Evolutionary conservation across 2,329 filamentous ascomycete genomes (phyloP).

Genomic region (Talaromyces funiculosus): DNA sequence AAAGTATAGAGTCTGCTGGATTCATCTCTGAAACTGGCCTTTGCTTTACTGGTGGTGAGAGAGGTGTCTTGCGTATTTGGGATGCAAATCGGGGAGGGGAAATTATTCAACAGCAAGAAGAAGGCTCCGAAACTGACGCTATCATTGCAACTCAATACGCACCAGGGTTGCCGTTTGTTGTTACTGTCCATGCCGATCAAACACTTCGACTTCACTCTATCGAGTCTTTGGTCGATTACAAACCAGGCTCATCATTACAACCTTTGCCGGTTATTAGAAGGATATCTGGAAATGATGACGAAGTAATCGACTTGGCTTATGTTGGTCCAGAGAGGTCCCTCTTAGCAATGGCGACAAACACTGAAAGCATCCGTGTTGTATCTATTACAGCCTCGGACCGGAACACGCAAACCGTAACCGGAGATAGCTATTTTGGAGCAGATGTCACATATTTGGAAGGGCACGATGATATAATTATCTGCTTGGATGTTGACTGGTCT

Average conservation of each 20-base stretch:
- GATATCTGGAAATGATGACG: slow-evolving; percentile 94
- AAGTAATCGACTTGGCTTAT: slow-evolving; percentile 91
- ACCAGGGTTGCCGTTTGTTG: slow-evolving; percentile 60
- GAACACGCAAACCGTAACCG: slow-evolving; percentile 23
- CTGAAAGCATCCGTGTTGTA: slow-evolving; percentile 84
- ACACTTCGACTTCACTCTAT: slow-evolving; percentile 70
- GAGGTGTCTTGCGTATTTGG: slow-evolving; percentile 79
- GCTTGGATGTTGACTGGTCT: slow-evolving; percentile 91
- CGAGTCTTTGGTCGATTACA: slow-evolving; percentile 30
- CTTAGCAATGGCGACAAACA: slow-evolving; percentile 88
- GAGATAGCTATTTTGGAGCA: slow-evolving; percentile 69
- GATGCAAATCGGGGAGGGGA: slow-evolving; percentile 70
- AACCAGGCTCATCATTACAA: slow-evolving; percentile 45
- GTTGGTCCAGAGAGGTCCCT: slow-evolving; percentile 73
- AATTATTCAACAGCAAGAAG: slow-evolving; percentile 67
- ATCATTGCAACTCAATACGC: slow-evolving; percentile 69
- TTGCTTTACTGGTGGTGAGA: slow-evolving; percentile 79
- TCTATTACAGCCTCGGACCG: slow-evolving; percentile 51
- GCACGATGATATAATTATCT: slow-evolving; percentile 93
- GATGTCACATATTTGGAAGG: slow-evolving; percentile 82
- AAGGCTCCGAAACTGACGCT: slow-evolving; percentile 54
- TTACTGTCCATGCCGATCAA: slow-evolving; percentile 85
- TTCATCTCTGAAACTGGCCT: slow-evolving; percentile 67
- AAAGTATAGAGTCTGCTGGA: slow-evolving; percentile 76
- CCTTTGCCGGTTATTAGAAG: slow-evolving; percentile 61